Percentiles rank a stretch among this genome's conserved stretches.
Evolutionary conservation across 305 asterid species (phyloP).

Genomic region (Fraxinus greggii): DNA sequence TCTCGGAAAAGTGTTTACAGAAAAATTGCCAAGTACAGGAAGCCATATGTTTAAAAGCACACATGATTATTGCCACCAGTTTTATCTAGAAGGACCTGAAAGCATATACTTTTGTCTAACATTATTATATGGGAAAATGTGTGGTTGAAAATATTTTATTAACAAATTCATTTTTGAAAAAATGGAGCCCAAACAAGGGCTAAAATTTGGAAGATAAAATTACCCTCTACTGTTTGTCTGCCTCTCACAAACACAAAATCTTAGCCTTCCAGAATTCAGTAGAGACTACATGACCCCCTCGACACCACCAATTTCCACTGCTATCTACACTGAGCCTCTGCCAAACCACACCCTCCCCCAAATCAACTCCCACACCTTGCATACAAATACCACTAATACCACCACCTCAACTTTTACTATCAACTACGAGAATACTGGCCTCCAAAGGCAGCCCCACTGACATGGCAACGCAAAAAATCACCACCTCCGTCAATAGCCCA

Average conservation of each 20-base stretch:
- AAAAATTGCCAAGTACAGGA: neutral
- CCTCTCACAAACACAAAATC: neutral
- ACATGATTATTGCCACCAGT: conserved; percentile 3
- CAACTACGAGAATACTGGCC: neutral
- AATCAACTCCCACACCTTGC: neutral
- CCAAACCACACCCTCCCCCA: neutral
- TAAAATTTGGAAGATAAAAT: neutral
- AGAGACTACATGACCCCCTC: neutral
- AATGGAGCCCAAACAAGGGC: too few relatives aligned
- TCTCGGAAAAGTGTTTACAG: neutral
- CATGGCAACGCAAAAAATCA: neutral
- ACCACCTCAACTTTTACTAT: neutral
- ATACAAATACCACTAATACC: neutral
- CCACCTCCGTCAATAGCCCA: neutral
- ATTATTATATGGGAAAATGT: neutral
- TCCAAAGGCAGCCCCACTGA: neutral
- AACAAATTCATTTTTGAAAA: too few relatives aligned
- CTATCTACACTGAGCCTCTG: neutral
- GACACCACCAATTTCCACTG: neutral
- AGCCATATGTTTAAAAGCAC: conserved; percentile 4
- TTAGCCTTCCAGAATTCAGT: neutral
- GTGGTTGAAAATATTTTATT: too few relatives aligned
- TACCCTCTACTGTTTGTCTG: neutral
- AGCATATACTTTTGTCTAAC: neutral
- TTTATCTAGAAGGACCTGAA: conserved; percentile 10